Base-by-base conservation (phyloP, 2,329 filamentous ascomycete genomes). In the Akanthomyces lecanii region DNA sequence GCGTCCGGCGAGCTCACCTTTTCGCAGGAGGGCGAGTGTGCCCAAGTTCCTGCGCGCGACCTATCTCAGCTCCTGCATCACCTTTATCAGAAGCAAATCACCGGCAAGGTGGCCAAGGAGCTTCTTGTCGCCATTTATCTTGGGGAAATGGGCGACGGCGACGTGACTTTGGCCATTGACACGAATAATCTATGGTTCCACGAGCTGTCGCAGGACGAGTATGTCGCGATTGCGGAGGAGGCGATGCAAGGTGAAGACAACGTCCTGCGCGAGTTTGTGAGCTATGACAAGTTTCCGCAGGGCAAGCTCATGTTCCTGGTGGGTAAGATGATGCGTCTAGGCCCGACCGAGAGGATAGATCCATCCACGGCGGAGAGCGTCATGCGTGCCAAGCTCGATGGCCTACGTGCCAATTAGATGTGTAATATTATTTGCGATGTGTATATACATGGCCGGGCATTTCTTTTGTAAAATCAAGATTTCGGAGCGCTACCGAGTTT, bases 241-340 rank as follows among this genome's bases (percentile, higher is more conserved):
- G 80, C 78, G 0, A 66, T 83, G 6, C 71, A 75, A 28, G 79
- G 76, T 1, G 80, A 85, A 66, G 76, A 80, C 0, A 76, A 77
- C 63, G 73, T 82, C 1, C 65, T 85, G 61, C 69, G 68, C 51
- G 77, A 81, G 67, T 85, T 85, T 65, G 64, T 73, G 44, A 65
- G 70, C 40, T 77, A 76, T 60, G 75, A 75, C 45, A 75, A 75
- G 57, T 83, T 81, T 63, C 84, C 83, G 0, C 77, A 82, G 63
- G 84, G 84, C 0, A 86, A 85, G 73, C 77, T 86, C 52, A 85
- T 85, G 83, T 86, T 80, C 67, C 74, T 86, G 2, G 80, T 86
- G 5, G 84, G 84, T 23, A 83, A 81, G 72, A 82, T 87, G 81
- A 81, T 87, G 75, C 76, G 78, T 5, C 68, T 79, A 1, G 84